Conservation (phyloP, 305 asterid species). For the Fraxinus greggii region DNA sequence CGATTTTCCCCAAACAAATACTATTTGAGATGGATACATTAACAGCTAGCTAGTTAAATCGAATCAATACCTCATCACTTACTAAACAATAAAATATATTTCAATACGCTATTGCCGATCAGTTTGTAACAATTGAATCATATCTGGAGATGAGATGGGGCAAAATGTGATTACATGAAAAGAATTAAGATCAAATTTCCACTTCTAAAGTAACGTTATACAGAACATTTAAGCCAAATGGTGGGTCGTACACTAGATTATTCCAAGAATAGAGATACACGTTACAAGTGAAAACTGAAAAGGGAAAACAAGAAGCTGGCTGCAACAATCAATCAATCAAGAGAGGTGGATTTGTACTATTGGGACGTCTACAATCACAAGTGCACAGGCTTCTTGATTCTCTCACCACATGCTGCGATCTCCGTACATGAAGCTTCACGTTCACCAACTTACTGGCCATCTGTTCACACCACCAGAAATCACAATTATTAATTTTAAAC, state of each 20-base stretch:
- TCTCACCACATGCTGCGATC: conserved; percentile 84
- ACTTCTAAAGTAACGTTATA: conserved; percentile 6
- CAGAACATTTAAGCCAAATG: conserved; percentile 5
- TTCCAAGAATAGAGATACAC: background rate
- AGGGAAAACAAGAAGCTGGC: background rate
- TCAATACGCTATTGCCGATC: background rate
- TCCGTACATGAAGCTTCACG: conserved; percentile 74
- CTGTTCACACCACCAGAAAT: conserved; percentile 43
- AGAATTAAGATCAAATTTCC: background rate
- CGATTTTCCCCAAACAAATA: background rate
- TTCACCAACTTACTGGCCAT: conserved; percentile 83
- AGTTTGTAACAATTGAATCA: background rate
- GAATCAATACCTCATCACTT: background rate
- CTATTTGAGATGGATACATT: background rate
- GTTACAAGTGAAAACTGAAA: background rate
- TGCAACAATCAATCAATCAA: conserved; percentile 22
- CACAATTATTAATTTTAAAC: background rate
- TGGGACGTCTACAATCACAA: conserved; percentile 78
- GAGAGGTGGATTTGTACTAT: conserved; percentile 46
- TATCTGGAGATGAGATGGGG: background rate
- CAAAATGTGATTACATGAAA: background rate
- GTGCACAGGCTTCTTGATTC: conserved; percentile 78
- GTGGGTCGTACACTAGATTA: background rate
- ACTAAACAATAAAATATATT: background rate
- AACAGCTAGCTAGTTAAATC: background rate